A percentile compares a stretch with the other conserved stretches of the same genome.
phyloP scores from a whole-genome alignment of 768 basidiomycete species.

The Boletus edulis region DNA sequence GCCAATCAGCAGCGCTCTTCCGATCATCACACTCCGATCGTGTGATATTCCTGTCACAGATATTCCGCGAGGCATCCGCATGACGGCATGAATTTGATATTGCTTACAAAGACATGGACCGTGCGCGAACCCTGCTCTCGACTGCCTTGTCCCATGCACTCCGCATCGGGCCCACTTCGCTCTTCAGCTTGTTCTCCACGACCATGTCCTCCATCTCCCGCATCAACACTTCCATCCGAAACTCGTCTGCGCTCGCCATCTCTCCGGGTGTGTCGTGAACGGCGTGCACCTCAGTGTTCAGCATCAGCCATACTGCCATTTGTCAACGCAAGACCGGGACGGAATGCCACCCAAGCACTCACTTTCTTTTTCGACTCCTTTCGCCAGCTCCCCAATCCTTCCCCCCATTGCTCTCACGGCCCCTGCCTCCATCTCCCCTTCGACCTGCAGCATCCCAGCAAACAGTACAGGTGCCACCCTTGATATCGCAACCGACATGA shows the following conservation, averaged over 20 bases:
- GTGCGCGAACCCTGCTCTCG: constrained; percentile 19
- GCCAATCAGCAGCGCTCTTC: constrained; percentile 2
- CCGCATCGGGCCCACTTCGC: constrained; percentile 53
- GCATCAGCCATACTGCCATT: constrained; percentile 44
- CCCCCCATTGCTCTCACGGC: constrained; percentile 40
- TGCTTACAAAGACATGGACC: constrained; percentile 28
- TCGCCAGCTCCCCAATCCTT: constrained; percentile 40
- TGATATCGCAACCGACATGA: constrained; percentile 68
- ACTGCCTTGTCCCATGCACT: constrained; percentile 51
- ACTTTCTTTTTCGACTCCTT: constrained; percentile 57
- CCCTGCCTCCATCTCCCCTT: constrained; percentile 23
- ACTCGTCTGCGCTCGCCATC: constrained; percentile 27
- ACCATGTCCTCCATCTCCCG: constrained; percentile 65
- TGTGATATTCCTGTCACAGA: too few relatives aligned
- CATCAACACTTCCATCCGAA: constrained; percentile 41
- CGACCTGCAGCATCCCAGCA: constrained; percentile 33
- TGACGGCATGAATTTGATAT: constrained; percentile 2
- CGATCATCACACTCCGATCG: neutral
- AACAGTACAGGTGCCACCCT: constrained; percentile 69
- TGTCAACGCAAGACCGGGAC: constrained; percentile 1
- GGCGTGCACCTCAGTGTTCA: constrained; percentile 54
- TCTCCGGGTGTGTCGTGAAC: constrained; percentile 28
- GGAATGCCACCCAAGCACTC: constrained; percentile 3
- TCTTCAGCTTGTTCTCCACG: constrained; percentile 60
- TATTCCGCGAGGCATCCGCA: constrained; percentile 14